phyloP scores from a whole-genome alignment of 371 early-diverging fungal genomes.

The Mortierella sp. region DNA sequence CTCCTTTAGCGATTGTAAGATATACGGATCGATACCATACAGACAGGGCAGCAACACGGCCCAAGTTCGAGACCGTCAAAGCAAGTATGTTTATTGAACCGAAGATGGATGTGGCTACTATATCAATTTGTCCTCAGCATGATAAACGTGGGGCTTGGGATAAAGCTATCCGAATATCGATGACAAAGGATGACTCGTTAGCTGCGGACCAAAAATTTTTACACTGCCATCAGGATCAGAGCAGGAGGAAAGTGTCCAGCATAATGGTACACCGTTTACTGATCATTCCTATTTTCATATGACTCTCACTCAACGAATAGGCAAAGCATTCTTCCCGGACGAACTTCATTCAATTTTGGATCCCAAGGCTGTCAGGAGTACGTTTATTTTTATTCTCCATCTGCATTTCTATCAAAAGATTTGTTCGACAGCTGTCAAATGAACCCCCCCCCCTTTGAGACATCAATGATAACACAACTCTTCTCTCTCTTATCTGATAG shows the following conservation, averaged over 20 bases:
- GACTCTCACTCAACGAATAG: constrained; percentile 5
- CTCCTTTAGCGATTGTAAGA: constrained; percentile 32
- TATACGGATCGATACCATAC: constrained; percentile 51
- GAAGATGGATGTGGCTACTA: not conserved
- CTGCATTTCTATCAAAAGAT: not conserved
- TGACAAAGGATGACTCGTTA: not conserved
- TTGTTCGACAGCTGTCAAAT: too few species aligned
- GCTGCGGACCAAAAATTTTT: constrained; percentile 18
- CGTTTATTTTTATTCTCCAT: not conserved
- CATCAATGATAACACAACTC: not conserved
- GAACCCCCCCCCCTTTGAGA: too few species aligned
- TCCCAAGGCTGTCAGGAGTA: constrained; percentile 46
- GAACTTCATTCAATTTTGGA: constrained; percentile 50
- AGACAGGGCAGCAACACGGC: constrained; percentile 35
- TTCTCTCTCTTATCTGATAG: not conserved
- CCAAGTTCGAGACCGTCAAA: constrained; percentile 37
- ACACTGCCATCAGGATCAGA: not conserved
- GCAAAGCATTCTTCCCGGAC: constrained; percentile 50
- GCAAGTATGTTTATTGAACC: constrained; percentile 27
- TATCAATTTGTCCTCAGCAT: too few species aligned
- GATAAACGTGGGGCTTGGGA: too few species aligned
- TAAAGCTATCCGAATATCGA: too few species aligned
- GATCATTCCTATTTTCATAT: not conserved
- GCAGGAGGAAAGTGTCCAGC: not conserved
- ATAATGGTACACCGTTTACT: not conserved